phyloP scores from a whole-genome alignment of 2,329 filamentous ascomycete species.

The Cercospora zeina region DNA sequence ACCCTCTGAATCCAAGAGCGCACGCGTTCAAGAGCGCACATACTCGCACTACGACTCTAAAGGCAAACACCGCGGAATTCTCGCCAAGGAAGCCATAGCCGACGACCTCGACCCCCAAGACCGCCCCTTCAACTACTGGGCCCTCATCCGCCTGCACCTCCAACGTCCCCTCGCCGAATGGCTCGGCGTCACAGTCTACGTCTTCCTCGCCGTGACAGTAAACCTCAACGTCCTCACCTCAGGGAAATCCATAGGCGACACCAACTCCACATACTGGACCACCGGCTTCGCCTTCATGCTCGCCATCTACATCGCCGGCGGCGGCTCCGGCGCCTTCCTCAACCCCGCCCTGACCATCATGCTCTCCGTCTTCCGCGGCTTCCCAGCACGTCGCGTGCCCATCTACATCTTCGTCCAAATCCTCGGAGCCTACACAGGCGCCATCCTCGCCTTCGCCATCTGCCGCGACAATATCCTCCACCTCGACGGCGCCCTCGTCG shows the following conservation, averaged over 20 bases:
- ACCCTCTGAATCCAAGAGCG: neutral
- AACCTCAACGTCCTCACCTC: constrained; percentile 47
- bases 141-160: constrained; percentile 51
- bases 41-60: constrained; percentile 15
- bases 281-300: constrained; percentile 60
- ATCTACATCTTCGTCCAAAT: constrained; percentile 56
- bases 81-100: constrained; percentile 19
- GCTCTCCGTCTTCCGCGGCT: constrained; percentile 51
- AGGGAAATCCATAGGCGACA: constrained; percentile 26
- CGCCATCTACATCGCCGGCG: constrained; percentile 46
- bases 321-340: constrained; percentile 51
- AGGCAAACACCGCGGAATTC: constrained; percentile 15
- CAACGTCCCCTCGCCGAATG: constrained; percentile 65
- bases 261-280: constrained; percentile 37
- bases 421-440: constrained; percentile 54
- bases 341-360: constrained; percentile 51
- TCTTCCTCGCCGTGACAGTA: constrained; percentile 31
- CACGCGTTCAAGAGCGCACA: constrained; percentile 14
- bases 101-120: constrained; percentile 16
- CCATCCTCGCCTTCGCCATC: constrained; percentile 49
- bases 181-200: constrained; percentile 48
- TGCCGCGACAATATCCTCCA: constrained; percentile 44
- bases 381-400: constrained; percentile 54
- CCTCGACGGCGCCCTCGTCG: constrained; percentile 43
- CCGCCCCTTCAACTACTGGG: constrained; percentile 51